phyloP scores from a whole-genome alignment of 768 basidiomycete genomes.

The Auricularia auricula-judae region DNA sequence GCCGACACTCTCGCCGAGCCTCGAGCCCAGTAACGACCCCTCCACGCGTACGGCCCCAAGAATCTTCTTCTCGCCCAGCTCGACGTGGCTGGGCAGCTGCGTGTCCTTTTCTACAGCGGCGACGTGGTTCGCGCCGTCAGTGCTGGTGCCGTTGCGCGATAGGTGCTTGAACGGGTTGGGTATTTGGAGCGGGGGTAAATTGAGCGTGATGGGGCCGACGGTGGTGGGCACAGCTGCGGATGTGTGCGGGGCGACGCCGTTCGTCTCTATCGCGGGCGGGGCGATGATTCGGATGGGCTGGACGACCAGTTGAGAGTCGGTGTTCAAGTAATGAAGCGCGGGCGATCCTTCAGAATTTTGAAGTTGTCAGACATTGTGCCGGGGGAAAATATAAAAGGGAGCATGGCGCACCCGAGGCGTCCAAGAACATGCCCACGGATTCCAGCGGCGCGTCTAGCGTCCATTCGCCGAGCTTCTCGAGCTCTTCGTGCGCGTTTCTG shows the following conservation, averaged over 20 bases:
- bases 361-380: neutral
- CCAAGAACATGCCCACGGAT: slow-evolving; percentile 34
- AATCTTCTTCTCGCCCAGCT: slow-evolving; percentile 22
- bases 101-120: slow-evolving; percentile 12
- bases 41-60: slow-evolving; percentile 23
- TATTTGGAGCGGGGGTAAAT: slow-evolving; percentile 16
- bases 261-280: slow-evolving; percentile 21
- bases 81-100: slow-evolving; percentile 17
- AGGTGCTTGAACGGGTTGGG: slow-evolving; percentile 49
- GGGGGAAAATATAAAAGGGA: too few species aligned
- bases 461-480: slow-evolving; percentile 47
- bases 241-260: slow-evolving; percentile 31
- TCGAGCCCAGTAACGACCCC: slow-evolving; percentile 18
- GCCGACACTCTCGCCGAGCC: slow-evolving; percentile 12
- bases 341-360: slow-evolving; percentile 25
- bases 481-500: slow-evolving; percentile 23
- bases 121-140: slow-evolving; percentile 27
- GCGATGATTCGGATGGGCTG: slow-evolving; percentile 3
- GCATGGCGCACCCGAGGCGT: slow-evolving; percentile 9
- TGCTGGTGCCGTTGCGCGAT: slow-evolving; percentile 20
- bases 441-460: slow-evolving; percentile 35
- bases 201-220: neutral
- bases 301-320: neutral
- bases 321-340: slow-evolving; percentile 6
- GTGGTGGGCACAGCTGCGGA: slow-evolving; percentile 6